Base-by-base conservation (phyloP, 495 filamentous ascomycete genomes). In the Corynascus novoguineensis region DNA sequence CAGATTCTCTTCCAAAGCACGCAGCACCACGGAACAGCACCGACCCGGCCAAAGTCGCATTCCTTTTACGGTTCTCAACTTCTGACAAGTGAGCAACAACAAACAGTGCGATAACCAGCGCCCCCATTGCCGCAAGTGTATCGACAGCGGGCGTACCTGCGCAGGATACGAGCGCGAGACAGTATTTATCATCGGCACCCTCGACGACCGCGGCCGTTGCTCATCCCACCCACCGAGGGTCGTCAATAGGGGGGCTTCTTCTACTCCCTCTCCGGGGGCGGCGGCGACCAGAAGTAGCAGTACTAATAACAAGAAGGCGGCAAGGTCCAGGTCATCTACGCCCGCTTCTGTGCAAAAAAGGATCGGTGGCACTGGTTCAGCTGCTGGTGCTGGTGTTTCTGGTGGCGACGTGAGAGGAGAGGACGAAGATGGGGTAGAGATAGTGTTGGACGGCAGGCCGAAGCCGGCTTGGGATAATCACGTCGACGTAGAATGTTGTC, bases 121-220 rank as follows among this genome's bases (percentile, higher is more conserved):
- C 25, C 83, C 83, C 5, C 77, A 78, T 50, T 86, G 83, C 64
- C 76, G 77, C 57, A 85, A 84, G 57, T 86, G 83, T 67, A 74
- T 75, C 45, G 80, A 84, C 74, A 79, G 80, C 67, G 79, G 79
- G 53, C 78, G 84, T 56, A 75, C 81, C 66, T 86, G 83, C 63
- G 69, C 78, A 49, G 83, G 83, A 40, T 86, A 86, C 64, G 79
- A 84, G 68, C 70, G 76, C 45, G 75, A 78, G 63, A 77, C 71
- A 7, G 74, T 77, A 38, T 79, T 79, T 59, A 79, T 78, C 58
- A 68, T 76, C 48, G 73, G 74, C 9, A 77, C 73, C 15, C 64
- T 68, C 29, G 66, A 77, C 29, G 67, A 76, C 35, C 68, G 65
- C 41, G 75, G 76, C 4, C 69, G 76, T 32, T 76, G 75, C 40